These are phyloP conservation scores for Dactylonectria macrodidyma DNA, from an alignment of 2,329 filamentous ascomycete genomes.

Conservation along the genomic window DNA sequence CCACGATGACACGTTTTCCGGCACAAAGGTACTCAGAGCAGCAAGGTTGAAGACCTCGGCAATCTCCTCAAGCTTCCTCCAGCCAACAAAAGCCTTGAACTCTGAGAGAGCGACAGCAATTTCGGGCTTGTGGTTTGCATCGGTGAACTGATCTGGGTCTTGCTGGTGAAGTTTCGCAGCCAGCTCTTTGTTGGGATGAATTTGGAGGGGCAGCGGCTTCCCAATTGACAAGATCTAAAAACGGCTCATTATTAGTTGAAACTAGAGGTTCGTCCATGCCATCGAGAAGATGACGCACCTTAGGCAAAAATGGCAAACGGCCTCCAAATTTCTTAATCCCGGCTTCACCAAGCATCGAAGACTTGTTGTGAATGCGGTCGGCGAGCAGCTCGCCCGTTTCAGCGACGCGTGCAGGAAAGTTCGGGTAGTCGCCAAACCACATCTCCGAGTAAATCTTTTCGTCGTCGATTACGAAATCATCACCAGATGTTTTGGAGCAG, in stretches of 20 bases:
- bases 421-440: constrained; percentile 86
- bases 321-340: constrained; percentile 73
- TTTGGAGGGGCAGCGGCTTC: constrained; percentile 81
- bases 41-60: constrained; percentile 64
- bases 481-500: constrained; percentile 75
- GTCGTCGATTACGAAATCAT: constrained; percentile 73
- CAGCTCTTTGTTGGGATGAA: constrained; percentile 80
- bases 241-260: not conserved
- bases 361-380: constrained; percentile 72
- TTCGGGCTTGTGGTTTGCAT: constrained; percentile 85
- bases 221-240: constrained; percentile 74
- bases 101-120: constrained; percentile 80
- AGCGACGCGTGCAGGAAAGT: constrained; percentile 75
- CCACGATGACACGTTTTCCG: constrained; percentile 52
- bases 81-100: constrained; percentile 84
- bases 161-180: constrained; percentile 74
- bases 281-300: constrained; percentile 55
- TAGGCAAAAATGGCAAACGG: constrained; percentile 81
- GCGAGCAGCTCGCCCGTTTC: constrained; percentile 75
- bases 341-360: constrained; percentile 71
- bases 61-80: constrained; percentile 76
- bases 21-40: constrained; percentile 34
- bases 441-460: constrained; percentile 74
- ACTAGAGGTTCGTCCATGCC: not conserved
- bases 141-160: constrained; percentile 77